Evolutionary conservation across 495 filamentous ascomycete genomes (phyloP).

Genomic region (Trichoderma erinaceum): DNA sequence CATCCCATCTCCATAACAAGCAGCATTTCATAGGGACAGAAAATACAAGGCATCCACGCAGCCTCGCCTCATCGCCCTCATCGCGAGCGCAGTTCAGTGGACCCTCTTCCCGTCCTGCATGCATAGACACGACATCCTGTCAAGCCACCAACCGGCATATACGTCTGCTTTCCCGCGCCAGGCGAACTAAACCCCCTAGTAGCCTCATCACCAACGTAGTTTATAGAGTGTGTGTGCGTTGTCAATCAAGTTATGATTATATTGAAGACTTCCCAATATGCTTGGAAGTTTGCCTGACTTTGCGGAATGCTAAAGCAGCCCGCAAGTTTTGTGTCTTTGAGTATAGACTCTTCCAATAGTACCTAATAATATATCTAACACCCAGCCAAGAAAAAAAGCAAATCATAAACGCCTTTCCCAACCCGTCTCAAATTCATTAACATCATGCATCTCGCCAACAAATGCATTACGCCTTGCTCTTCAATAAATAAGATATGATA

Average conservation of each 20-base stretch:
- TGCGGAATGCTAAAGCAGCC: background rate
- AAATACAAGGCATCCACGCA: background rate
- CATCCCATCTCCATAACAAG: too few species aligned
- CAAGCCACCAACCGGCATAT: background rate
- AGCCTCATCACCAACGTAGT: background rate
- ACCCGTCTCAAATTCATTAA: background rate
- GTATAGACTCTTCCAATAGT: background rate
- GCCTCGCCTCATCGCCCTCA: background rate
- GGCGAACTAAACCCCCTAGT: background rate
- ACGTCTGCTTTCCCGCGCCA: constrained; percentile 20
- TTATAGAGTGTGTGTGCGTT: background rate
- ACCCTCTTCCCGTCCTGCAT: background rate
- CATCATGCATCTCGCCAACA: constrained; percentile 5
- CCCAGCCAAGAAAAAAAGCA: background rate
- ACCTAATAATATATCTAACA: background rate
- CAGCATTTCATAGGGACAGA: too few species aligned
- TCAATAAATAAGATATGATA: background rate
- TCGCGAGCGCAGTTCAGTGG: background rate
- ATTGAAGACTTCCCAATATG: background rate
- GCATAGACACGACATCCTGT: background rate
- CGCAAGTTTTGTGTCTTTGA: background rate
- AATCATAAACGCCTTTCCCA: constrained; percentile 11
- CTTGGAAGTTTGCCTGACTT: background rate
- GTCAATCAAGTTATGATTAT: background rate
- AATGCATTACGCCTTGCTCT: constrained; percentile 6